Base-by-base conservation (phyloP, 129 eudicot species). In the Flaveria sonorensis region DNA sequence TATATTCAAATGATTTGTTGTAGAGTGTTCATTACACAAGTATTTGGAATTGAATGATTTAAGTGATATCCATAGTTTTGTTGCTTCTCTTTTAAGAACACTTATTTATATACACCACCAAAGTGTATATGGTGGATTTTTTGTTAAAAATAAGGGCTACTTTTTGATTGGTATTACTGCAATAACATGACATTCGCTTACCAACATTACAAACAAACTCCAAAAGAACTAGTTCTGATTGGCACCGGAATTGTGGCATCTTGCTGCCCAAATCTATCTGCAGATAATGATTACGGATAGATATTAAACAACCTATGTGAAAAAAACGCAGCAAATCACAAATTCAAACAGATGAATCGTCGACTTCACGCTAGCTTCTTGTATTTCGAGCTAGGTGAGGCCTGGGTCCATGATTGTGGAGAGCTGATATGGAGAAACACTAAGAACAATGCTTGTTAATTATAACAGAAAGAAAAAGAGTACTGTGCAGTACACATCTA, bases 391-490 rank as follows among this genome's bases (percentile, higher is more conserved):
- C 77, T 12, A 57, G 77, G 77, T 73, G 73, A 14, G 76, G 73
- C 73, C 53, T 63, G 45, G 62, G 32, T 9, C 14, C 43, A 63
- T 59, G 79, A 59, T 73, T 5, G 43, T 73, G 43, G 57, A 57
- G 39, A 20, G 69, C 43, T 73, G 69, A 57, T 57, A 73, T 24
- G 24, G 23, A 76, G 3, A 53, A 55, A 32, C 61, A 71, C 77
- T 70, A 18, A 14, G 59, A 77, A 60, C 69, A 36, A 68, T 68
- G 48, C 60, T 68, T 40, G 12, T 56, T 30, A 30, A 30, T 30
- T 18, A 43, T 77, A 56, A 24, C 15, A 14, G 30, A 56, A 77
- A 77, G 46, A 23, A 77, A 77, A 77, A 43, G 73, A 65, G 36
- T 30, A 30, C 20, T 50, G 43, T 55, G 20, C 43, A 68, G 72